Conservation (phyloP, 257 asterid genomes). For the Nicotiana knightiana region DNA sequence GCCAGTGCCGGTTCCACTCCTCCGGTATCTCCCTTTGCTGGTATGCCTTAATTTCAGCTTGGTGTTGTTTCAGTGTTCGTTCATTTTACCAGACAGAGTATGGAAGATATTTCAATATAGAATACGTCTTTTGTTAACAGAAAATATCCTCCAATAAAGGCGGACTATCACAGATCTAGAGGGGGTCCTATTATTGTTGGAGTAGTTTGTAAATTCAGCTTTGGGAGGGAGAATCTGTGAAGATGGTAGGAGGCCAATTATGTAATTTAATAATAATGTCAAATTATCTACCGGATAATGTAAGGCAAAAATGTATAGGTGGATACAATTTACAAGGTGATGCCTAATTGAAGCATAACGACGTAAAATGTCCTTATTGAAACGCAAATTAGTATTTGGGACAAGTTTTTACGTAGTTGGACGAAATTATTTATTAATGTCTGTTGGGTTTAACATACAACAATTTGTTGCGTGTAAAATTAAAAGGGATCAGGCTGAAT, state of each 20-base stretch:
- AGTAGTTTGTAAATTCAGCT: background rate
- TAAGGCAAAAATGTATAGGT: conserved; percentile 18
- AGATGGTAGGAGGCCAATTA: conserved; percentile 1
- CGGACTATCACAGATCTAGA: conserved; percentile 2
- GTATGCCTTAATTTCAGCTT: conserved; percentile 22
- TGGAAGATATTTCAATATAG: no score
- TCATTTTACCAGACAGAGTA: no score
- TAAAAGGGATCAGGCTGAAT: background rate
- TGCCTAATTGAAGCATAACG: background rate
- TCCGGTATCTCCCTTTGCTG: conserved; percentile 92
- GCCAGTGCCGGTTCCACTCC: conserved; percentile 52
- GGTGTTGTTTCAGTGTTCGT: no score
- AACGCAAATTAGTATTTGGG: no score
- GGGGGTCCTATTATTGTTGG: background rate
- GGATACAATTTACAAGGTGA: conserved; percentile 22
- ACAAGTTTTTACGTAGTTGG: no score
- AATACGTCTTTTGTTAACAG: background rate
- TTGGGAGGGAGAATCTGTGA: background rate
- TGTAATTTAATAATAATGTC: background rate
- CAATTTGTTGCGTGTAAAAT: background rate
- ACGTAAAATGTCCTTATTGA: no score
- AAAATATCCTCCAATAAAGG: background rate
- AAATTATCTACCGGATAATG: conserved; percentile 5
- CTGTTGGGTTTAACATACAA: background rate
- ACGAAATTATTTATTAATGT: no score